Percentiles rank a stretch among this genome's conserved stretches.
Conservation (phyloP, 2,329 filamentous ascomycete species). For the Cadophora sp. region DNA sequence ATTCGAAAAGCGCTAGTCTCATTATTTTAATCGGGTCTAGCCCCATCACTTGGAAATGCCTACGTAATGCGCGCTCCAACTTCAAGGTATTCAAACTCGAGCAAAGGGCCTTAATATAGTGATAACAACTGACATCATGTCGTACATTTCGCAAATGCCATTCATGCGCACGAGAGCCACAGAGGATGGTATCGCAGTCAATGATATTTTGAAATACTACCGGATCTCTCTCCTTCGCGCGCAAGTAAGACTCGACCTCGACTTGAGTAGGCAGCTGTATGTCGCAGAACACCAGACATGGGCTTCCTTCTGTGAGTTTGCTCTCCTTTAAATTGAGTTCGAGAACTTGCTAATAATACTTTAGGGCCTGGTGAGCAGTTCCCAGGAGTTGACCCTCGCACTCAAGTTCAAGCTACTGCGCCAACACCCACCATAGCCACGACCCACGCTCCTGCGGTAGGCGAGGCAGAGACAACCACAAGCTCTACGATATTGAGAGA, state of each 20-base stretch:
- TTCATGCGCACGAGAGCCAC: neutral
- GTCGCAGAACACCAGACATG: neutral
- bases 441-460: neutral
- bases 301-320: neutral
- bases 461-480: neutral
- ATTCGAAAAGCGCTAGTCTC: too few species aligned
- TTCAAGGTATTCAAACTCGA: too few species aligned
- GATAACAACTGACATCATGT: neutral
- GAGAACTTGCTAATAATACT: neutral
- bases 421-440: neutral
- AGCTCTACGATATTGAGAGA: slow-evolving; percentile 6
- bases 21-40: too few species aligned
- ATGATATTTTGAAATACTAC: neutral
- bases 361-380: neutral
- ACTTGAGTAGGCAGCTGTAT: neutral
- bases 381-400: neutral
- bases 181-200: neutral
- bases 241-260: slow-evolving; percentile 1
- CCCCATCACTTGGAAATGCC: too few species aligned
- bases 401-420: neutral
- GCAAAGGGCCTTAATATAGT: too few species aligned
- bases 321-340: neutral
- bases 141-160: slow-evolving; percentile 10
- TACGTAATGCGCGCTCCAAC: too few species aligned
- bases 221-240: slow-evolving; percentile 1